Evolutionary conservation across 139 green algal genomes (phyloP).

Genomic region (Desmodesmus armatus): DNA sequence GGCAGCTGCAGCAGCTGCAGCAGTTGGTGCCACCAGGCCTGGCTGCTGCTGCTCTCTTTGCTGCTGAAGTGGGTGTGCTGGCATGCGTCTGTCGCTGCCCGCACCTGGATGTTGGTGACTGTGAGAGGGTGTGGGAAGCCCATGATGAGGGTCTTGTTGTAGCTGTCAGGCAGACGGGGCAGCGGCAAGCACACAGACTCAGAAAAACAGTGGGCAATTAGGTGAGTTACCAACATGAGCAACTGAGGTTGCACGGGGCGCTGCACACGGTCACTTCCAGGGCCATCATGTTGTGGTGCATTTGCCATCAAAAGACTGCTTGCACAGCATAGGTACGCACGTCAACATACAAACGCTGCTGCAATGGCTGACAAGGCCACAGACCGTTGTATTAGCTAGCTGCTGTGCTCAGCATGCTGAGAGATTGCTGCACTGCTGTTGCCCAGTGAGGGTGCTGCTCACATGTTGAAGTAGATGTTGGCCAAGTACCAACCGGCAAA

Average conservation of each 20-base stretch:
- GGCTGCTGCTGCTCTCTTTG: neutral
- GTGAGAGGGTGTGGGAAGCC: slow-evolving; percentile 91
- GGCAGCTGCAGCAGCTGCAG: neutral
- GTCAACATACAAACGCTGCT: too few species aligned
- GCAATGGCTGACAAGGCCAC: too few species aligned
- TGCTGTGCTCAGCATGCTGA: neutral
- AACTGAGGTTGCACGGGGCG: neutral
- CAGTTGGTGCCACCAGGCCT: neutral
- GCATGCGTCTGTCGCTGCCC: neutral
- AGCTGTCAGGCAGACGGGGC: slow-evolving; percentile 96
- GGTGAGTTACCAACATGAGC: neutral
- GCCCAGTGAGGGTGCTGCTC: too few species aligned
- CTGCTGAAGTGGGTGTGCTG: neutral
- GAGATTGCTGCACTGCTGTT: slow-evolving; percentile 34
- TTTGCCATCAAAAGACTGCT: neutral
- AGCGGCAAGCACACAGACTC: neutral
- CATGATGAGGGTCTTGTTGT: slow-evolving; percentile 94
- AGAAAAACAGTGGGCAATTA: neutral
- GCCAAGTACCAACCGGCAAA: slow-evolving; percentile 96
- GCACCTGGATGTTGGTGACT: slow-evolving; percentile 85
- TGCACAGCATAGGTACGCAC: neutral
- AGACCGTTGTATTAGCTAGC: too few species aligned
- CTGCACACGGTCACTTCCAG: neutral
- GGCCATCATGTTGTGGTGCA: neutral
- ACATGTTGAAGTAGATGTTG: slow-evolving; percentile 99